Evolutionary conservation across 116 monocot genomes (phyloP), one percentile per base, ranked within the genome.

Genomic region (Trichopus zeylanicus): DNA sequence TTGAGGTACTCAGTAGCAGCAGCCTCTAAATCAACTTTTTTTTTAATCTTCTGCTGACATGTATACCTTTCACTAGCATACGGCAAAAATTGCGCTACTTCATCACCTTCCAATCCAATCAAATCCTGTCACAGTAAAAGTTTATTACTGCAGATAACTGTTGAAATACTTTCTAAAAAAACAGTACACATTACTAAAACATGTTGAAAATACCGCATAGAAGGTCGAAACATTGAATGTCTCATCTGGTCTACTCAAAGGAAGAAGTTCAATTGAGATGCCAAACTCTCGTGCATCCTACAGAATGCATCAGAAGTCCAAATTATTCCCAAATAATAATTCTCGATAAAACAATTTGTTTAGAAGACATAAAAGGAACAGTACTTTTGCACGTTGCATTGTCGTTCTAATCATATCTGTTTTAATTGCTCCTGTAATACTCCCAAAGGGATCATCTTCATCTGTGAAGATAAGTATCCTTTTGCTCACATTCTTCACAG

Each of bases 251-350:
- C 60, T 68, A 35, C 84, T 82, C 65, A 97, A 49, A 26, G 97
- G 97, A 77, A 97, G 87, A 78, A 97, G 81, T 37, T 97, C 97
- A 52, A 97, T 79, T 13, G 75, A 82, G 48, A 97, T 79, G 66
- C 88, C 97, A 63, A 97, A 74, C 48, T 97, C 97, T 70, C 74
- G 91, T 21, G 81, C 73, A 80, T 97, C 97, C 91, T 92, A 55
- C 33, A 33, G 71, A 63, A 33, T n/a, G 80, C 24, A 60, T 39
- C 10, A 63, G 4, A 54, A 53, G 39, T 26, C 28, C 27, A 16
- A 48, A 55, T 3, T 16, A 15, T 42, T 3, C n/a, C n/a, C 24
- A 53, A 53, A 42, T 16, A 42, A 16, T 3, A 15, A 16, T 42
- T 4, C 37, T 37, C n/a, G 3, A 42, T 15, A 12, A 42, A 42